phyloP scores from a whole-genome alignment of 176 grass and related monocot genomes.

The Chrysopogon serrulatus region DNA sequence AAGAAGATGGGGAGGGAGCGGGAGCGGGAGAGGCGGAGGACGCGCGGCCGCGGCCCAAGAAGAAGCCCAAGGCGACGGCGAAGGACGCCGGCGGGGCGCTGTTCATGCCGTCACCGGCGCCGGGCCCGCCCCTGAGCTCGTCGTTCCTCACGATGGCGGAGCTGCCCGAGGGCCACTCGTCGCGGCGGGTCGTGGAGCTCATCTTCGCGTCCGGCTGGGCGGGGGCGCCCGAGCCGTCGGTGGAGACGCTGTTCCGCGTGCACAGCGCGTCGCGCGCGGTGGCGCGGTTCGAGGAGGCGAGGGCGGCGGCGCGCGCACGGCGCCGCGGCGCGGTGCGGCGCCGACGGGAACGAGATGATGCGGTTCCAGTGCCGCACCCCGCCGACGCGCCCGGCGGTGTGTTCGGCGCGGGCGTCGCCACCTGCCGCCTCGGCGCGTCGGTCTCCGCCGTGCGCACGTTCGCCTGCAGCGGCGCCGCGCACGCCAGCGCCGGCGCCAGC shows the following conservation, averaged over 20 bases:
- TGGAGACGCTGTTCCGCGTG: conserved; percentile 62
- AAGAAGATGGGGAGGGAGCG: conserved; percentile 26
- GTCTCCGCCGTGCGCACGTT: conserved; percentile 47
- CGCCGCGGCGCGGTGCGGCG: conserved; percentile 46
- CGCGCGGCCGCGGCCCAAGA: conserved; percentile 33
- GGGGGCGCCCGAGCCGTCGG: not conserved
- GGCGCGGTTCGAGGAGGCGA: conserved; percentile 57
- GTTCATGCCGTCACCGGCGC: conserved; percentile 32
- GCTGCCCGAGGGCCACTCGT: conserved; percentile 49
- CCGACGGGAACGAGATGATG: conserved; percentile 78
- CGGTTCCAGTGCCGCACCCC: conserved; percentile 45
- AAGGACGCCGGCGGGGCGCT: not conserved
- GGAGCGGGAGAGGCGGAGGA: conserved; percentile 21
- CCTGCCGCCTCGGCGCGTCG: conserved; percentile 21
- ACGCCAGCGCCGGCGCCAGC: conserved; percentile 18
- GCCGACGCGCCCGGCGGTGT: conserved; percentile 5
- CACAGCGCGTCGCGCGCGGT: conserved; percentile 46
- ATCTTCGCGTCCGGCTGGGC: conserved; percentile 62
- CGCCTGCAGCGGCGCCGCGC: conserved; percentile 38
- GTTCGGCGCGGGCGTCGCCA: conserved; percentile 45
- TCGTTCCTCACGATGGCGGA: conserved; percentile 50
- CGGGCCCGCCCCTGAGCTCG: not conserved
- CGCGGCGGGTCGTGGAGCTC: conserved; percentile 64
- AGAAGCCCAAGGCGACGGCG: conserved; percentile 41
- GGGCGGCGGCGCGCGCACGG: conserved; percentile 38